A percentile compares a stretch with the other conserved stretches of the same genome.
These are phyloP conservation scores for Penicillium lividum DNA, from an alignment of 495 filamentous ascomycete genomes.

Conservation along the genomic window DNA sequence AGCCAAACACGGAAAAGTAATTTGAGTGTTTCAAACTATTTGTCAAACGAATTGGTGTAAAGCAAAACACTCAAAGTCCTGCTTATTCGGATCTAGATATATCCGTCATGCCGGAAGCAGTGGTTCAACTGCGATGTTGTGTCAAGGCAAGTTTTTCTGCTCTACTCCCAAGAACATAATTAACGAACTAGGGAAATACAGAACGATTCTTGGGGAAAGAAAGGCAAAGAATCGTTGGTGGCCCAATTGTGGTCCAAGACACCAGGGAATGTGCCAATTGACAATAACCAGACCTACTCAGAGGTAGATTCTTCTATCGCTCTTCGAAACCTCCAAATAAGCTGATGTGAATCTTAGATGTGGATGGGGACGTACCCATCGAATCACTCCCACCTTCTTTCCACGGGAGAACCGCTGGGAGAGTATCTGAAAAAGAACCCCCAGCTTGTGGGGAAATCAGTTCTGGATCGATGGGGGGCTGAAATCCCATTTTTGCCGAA, in stretches of 20 bases:
- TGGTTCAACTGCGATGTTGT: slow-evolving; percentile 46
- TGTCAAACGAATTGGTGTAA: background rate
- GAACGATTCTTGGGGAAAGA: slow-evolving; percentile 54
- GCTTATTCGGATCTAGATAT: background rate
- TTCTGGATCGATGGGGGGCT: slow-evolving; percentile 61
- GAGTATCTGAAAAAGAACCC: slow-evolving; percentile 66
- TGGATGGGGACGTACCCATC: slow-evolving; percentile 83
- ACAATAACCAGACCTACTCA: slow-evolving; percentile 47
- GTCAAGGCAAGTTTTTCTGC: slow-evolving; percentile 34
- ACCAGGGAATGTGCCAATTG: slow-evolving; percentile 37
- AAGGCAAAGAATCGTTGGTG: slow-evolving; percentile 44
- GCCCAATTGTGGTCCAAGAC: slow-evolving; percentile 47
- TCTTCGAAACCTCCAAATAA: background rate
- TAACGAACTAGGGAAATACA: slow-evolving; percentile 8
- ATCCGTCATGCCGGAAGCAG: slow-evolving; percentile 32
- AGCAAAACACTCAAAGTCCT: background rate
- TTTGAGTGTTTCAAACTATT: background rate
- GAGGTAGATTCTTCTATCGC: slow-evolving; percentile 31
- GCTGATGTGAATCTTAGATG: slow-evolving; percentile 45
- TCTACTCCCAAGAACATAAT: background rate
- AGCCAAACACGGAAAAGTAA: background rate
- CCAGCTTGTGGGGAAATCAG: slow-evolving; percentile 63
- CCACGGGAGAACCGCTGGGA: slow-evolving; percentile 62
- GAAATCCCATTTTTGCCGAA: slow-evolving; percentile 78
- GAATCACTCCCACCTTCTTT: slow-evolving; percentile 62